Evolutionary conservation across 2,329 filamentous ascomycete genomes (phyloP).

Genomic region (Fusarium sp.): DNA sequence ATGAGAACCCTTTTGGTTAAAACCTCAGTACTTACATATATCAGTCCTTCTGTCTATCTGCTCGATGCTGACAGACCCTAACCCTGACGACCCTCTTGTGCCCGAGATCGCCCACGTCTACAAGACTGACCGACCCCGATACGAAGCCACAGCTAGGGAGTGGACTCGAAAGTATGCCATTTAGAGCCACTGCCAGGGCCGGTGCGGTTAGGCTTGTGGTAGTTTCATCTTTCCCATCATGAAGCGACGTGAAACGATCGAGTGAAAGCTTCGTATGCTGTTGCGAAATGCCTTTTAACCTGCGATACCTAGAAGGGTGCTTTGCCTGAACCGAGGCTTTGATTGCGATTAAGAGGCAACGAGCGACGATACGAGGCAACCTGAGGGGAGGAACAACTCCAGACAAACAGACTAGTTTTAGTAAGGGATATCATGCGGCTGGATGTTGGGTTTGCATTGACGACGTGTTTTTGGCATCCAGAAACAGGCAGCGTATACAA

Average conservation of each 20-base stretch:
- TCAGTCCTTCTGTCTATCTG: conserved; percentile 98
- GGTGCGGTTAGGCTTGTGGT: conserved; percentile 46
- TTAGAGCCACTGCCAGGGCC: conserved; percentile 58
- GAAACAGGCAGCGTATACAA: conserved; percentile 50
- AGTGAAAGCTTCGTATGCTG: conserved; percentile 44
- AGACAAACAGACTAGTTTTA: conserved; percentile 55
- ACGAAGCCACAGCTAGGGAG: conserved; percentile 96
- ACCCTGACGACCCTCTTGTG: conserved; percentile 98
- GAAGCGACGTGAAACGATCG: conserved; percentile 46
- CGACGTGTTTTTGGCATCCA: conserved; percentile 50
- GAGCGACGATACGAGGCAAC: conserved; percentile 45
- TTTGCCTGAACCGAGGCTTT: conserved; percentile 37
- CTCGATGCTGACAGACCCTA: conserved; percentile 99
- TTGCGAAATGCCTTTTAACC: conserved; percentile 41
- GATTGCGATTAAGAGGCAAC: conserved; percentile 43
- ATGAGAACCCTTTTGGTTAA: conserved; percentile 14
- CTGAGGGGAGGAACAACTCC: conserved; percentile 50
- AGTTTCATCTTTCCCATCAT: conserved; percentile 47
- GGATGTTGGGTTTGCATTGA: conserved; percentile 56
- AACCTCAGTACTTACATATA: conserved; percentile 10
- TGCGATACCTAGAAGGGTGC: conserved; percentile 31
- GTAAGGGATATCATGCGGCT: conserved; percentile 54
- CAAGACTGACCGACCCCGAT: conserved; percentile 97
- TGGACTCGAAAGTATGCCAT: conserved; percentile 99
- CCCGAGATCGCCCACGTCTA: conserved; percentile 99